Evolutionary conservation across 139 green algal species (phyloP), one percentile per base, ranked within the genome.

Genomic region (Chlamydomonas eustigma): DNA sequence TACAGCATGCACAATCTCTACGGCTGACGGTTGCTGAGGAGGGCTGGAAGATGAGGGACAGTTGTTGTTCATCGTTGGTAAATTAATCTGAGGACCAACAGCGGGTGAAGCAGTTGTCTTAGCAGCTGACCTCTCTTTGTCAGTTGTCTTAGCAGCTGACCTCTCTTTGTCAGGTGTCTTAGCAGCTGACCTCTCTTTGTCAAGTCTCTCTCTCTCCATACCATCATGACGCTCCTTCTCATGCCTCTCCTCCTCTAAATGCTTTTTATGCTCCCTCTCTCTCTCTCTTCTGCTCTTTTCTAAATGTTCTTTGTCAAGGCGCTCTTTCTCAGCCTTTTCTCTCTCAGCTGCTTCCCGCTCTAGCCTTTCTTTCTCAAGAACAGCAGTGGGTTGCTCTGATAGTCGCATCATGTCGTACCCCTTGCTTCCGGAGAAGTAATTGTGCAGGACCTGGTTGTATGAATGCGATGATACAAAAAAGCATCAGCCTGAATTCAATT

Each of bases 181-280:
- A 12, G 12, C 18, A 18, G 12, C 44, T 58, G 18, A 12, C 44
- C 44, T 12, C 44, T 58, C 44, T 58, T 58, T 58, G 12, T 58
- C 44, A 12, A 18, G 44, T 18, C 18, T 58, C 12, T 58, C 44
- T 58, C 18, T 58, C 44, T 58, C 44, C 18, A 58, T 58, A 58
- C 44, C 44, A 18, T 31, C 63, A 22, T 70, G 39, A 8, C 4
- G 50, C 2, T 69, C 51, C 74, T 73, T 64, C 74, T 73, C 32
- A 36, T 2, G 30, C 34, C 33, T 8, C 74, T 50, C 2, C 36
- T 44, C 3, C 34, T 65, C 33, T 38, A 44, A 34, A 30, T 73
- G 28, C 25, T 50, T 5, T 36, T 33, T 1, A n/a, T 51, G 35
- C 74, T 36, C 12, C 63, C 63, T 5, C 6, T 70, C 63, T 70